Base-by-base conservation (phyloP, 2,329 filamentous ascomycete species). In the Talaromyces islandicus region DNA sequence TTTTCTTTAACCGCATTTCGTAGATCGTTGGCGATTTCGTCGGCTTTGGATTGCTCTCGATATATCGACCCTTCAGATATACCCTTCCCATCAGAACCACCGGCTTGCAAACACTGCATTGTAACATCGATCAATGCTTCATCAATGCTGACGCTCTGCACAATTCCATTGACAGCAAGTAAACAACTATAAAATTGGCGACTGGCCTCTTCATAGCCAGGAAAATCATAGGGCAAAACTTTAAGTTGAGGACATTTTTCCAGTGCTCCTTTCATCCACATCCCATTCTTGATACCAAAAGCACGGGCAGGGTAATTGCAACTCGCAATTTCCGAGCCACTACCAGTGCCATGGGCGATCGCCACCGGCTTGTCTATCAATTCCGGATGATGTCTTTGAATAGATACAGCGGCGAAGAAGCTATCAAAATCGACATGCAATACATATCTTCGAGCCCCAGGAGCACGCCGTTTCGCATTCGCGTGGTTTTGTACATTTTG, bases 361-460 rank as follows among this genome's bases (percentile, higher is more conserved):
- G 90, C 94, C 2, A 89, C 86, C 0, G 95, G 94, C 69, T 92
- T 93, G 56, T 90, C 87, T 43, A 81, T 78, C 62, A 85, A 88
- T 21, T 95, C 86, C 0, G 93, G 92, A 27, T 87, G 82, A 25
- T 87, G 81, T 58, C 86, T 89, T 67, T 92, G 91, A 19, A 89
- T 75, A 0, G 94, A 97, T 0, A 99, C 91, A 0, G 95, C 91
- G 61, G 92, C 96, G 74, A 99, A 99, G 77, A 99, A 99, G 73
- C 92, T 94, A 75, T 99, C 95, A 72, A 99, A 99, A 71, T 99
- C 94, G 30, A 99, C 91, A 68, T 99, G 94, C 70, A 99, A 84
- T 57, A 99, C 83, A 68, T 97, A 99, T 56, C 89, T 80, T 62
- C 92, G 83, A 3, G 86, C 77, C 0, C 88, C 89, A 12, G 83